A percentile compares a stretch with the other conserved stretches of the same genome.
phyloP scores from a whole-genome alignment of 2,329 filamentous ascomycete species.

The Colletotrichum tofieldiae region DNA sequence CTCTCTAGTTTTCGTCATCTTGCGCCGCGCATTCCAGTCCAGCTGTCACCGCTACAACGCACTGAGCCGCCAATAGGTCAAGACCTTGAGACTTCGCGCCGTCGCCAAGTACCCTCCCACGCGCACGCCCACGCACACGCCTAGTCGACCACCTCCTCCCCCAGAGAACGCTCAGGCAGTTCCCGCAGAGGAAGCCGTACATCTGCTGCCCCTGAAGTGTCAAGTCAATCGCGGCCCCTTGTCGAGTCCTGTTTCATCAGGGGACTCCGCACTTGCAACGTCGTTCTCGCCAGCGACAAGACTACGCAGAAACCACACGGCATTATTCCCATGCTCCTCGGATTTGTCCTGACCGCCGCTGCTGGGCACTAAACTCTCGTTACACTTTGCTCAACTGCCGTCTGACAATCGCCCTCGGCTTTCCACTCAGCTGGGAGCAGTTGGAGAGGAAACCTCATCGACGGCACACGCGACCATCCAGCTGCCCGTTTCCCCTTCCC shows the following conservation, averaged over 20 bases:
- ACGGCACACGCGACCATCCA: conserved; percentile 19
- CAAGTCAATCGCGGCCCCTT: conserved; percentile 45
- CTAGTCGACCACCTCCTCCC: conserved; percentile 5
- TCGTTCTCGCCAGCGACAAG: conserved; percentile 31
- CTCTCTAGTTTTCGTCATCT: not conserved
- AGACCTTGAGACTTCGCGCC: conserved; percentile 11
- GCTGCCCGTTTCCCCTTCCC: conserved; percentile 27
- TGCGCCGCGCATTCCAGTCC: conserved; percentile 29
- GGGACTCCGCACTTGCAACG: conserved; percentile 42
- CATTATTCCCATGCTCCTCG: conserved; percentile 29
- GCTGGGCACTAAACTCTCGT: conserved; percentile 24
- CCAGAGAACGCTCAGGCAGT: conserved; percentile 41
- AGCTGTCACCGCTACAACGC: conserved; percentile 21
- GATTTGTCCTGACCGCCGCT: conserved; percentile 27
- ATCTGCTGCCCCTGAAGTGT: conserved; percentile 47
- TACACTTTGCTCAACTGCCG: conserved; percentile 21
- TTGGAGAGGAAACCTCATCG: conserved; percentile 12
- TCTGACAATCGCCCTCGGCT: conserved; percentile 16
- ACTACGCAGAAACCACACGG: conserved; percentile 16
- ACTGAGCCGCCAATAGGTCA: conserved; percentile 16
- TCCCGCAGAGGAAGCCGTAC: conserved; percentile 33
- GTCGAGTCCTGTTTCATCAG: conserved; percentile 44
- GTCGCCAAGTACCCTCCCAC: not conserved
- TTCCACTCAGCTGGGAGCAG: not conserved
- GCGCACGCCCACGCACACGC: not conserved